Conservation (phyloP, 108 stramenopile species). For the Craspedostauros australis region DNA sequence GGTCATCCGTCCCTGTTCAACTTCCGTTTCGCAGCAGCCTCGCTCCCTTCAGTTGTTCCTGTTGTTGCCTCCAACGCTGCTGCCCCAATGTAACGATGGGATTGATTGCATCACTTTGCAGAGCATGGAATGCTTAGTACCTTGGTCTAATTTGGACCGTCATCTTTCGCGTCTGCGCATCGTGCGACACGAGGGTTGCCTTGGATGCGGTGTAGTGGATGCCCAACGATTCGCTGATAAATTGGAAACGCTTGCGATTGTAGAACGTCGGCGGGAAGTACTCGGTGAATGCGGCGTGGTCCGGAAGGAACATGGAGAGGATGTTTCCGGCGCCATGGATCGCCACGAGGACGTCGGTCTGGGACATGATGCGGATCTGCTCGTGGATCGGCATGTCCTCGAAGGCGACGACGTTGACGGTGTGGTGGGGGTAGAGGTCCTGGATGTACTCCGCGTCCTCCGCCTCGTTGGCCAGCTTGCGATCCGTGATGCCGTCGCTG, state of each 20-base stretch:
- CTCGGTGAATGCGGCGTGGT: constrained; percentile 3
- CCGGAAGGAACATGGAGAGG: constrained; percentile 15
- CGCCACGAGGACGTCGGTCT: constrained; percentile 11
- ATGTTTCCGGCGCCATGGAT: constrained; percentile 20
- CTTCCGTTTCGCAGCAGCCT: too few relatives aligned
- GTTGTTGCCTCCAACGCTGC: too few relatives aligned
- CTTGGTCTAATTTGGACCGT: too few relatives aligned
- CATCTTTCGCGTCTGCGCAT: too few relatives aligned
- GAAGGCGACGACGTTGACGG: constrained; percentile 6
- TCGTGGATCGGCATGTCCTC: constrained; percentile 10
- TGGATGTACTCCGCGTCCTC: constrained; percentile 3
- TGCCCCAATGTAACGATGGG: too few relatives aligned
- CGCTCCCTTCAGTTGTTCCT: too few relatives aligned
- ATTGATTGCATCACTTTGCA: too few relatives aligned
- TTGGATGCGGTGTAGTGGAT: constrained; percentile 1
- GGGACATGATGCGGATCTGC: not conserved
- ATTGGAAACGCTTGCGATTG: constrained; percentile 5
- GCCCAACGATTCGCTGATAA: constrained; percentile 9
- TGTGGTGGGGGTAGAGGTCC: constrained; percentile 3
- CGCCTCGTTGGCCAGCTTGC: not conserved
- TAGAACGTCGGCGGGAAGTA: constrained; percentile 12
- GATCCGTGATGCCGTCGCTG: constrained; percentile 6
- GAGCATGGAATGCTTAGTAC: too few relatives aligned
- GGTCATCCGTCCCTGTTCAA: too few relatives aligned
- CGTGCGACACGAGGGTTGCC: too few relatives aligned